Evolutionary conservation across 176 grass and related monocot species (phyloP), one percentile per base, ranked within the genome.

Genomic region (Zea luxurians): DNA sequence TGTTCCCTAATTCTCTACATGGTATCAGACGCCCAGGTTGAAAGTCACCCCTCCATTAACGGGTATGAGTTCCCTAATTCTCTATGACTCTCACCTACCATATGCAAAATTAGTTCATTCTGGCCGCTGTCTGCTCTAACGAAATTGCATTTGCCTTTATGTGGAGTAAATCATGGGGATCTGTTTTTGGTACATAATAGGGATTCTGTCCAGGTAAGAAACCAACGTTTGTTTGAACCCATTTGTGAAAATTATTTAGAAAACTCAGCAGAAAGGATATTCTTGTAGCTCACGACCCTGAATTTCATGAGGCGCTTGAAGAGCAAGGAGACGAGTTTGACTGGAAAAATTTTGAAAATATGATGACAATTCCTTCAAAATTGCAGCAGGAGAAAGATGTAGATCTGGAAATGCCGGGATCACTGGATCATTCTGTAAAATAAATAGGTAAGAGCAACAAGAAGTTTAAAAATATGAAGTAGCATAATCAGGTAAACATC

Each of bases 391-490:
- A 50, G 95, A 94, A 74, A 97, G 91, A 75, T 97, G 95, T 79
- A 97, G 83, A 90, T 97, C 95, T 83, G 95, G 95, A 97, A 97
- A 97, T 75, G 95, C 95, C 27, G 95, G 95, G 86, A 97, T 94
- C 77, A 97, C 95, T 77, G 89, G 87, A 66, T 97, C 95, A 64
- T 94, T 94, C 95, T 97, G 89, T 61, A 77, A 87, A 83, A 83
- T 58, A 40, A 41, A 40, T 43, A 62, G 34, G 37, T 17, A 64
- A 38, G 17, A 68, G 8, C 17, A 65, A 64, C 73, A 75, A 41
- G 77, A 68, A 81, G 6, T 54, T 71, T 48, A 66, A 83, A 83
- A 70, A 64, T 41, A 37, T 64, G 73, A 64, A 64, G 61, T 57
- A 84, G 70, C 43, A 90, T 60, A 71, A 53, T 38, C 18, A 17